Evolutionary conservation across 2,329 filamentous ascomycete genomes (phyloP), one percentile per base, ranked within the genome.

Genomic region (Talaromyces sp.): DNA sequence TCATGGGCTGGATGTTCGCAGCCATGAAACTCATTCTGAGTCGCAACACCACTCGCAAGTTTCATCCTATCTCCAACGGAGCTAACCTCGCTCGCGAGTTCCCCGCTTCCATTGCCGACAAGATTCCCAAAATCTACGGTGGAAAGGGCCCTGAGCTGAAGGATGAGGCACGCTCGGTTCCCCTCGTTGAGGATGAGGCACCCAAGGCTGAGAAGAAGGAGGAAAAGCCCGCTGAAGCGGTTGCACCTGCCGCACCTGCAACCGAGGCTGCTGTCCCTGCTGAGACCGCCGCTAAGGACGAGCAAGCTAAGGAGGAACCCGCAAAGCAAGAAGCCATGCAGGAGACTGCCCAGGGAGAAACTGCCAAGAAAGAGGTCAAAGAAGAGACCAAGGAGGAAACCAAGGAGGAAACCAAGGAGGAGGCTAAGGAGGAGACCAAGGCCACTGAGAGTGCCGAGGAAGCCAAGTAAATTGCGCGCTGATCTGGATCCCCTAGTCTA

Each of bases 1-100:
- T 97, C 65, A 97, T 97, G 92, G 89, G 90, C 51, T 97, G 92
- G 81, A 83, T 91, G 69, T 91, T 89, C 70, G 78, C 80, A 17
- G 81, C 87, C 49, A 87, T 91, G 78, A 91, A 91, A 77, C 74
- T 90, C 16, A 87, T 92, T 70, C 78, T 91, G 39, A 85, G 86
- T 27, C 80, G 85, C 45, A 87, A 88, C 66, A 91, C 89, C 1
- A 81, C 88, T 60, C 87, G 87, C 76, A 91, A 91, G 70, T 90
- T 91, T 75, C 87, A 90, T 66, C 88, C 88, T 41, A 85, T 92
- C 76, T 80, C 82, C 57, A 89, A 88, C 63, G 91, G 92, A 19
- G 82, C 77, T 39, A 84, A 83, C 51, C 78, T 97, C 45, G 85
- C 84, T 16, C 77, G 77, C 14, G 83, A 89, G 68, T 75, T 85